Evolutionary conservation across 495 filamentous ascomycete genomes (phyloP).

Genomic region (Penicillium odoratum): DNA sequence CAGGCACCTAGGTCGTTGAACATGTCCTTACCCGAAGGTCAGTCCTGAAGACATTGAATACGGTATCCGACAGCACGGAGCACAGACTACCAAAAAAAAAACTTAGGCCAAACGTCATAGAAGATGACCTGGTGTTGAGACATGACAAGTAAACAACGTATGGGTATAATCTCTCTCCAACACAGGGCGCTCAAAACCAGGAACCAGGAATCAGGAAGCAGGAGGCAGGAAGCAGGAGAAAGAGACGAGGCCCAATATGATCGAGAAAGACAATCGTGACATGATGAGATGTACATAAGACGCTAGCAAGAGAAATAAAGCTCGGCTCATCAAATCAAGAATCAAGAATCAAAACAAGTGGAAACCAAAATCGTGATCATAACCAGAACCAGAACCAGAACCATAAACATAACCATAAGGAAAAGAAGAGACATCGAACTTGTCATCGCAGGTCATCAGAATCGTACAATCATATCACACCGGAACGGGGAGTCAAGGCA

Average conservation of each 20-base stretch:
- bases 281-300: slow-evolving; percentile 14
- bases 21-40: neutral
- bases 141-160: slow-evolving; percentile 27
- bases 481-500: slow-evolving; percentile 26
- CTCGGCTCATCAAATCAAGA: neutral
- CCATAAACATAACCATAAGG: slow-evolving; percentile 8
- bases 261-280: slow-evolving; percentile 7
- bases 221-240: slow-evolving; percentile 5
- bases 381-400: slow-evolving; percentile 1
- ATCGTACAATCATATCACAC: slow-evolving; percentile 51
- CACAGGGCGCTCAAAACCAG: slow-evolving; percentile 17
- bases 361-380: neutral
- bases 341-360: slow-evolving; percentile 12
- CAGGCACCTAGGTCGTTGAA: neutral
- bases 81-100: neutral
- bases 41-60: neutral
- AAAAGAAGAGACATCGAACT: slow-evolving; percentile 31
- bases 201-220: slow-evolving; percentile 3
- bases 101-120: slow-evolving; percentile 19
- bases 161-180: slow-evolving; percentile 34
- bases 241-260: slow-evolving; percentile 22
- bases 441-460: slow-evolving; percentile 50
- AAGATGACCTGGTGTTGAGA: slow-evolving; percentile 30
- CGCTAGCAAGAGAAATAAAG: slow-evolving; percentile 4
- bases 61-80: neutral